These are phyloP conservation scores for Ceratobasidium sp. DNA, from an alignment of 1,284 basidiomycete genomes.

Conservation along the genomic window DNA sequence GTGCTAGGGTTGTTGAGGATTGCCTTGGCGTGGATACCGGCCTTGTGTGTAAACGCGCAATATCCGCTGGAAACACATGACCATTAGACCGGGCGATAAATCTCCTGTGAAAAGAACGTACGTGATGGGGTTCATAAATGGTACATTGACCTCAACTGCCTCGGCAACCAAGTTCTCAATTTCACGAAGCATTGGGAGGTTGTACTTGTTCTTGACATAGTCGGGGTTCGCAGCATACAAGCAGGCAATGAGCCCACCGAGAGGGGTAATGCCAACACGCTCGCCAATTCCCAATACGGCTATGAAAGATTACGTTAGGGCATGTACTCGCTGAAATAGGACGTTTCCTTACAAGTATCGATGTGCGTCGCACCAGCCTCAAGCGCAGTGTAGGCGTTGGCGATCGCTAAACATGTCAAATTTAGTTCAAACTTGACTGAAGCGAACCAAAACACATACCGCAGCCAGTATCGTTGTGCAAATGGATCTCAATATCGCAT, in stretches of 20 bases:
- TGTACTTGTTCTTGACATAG: slow-evolving; percentile 99
- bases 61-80: slow-evolving; percentile 73
- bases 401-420: slow-evolving; percentile 74
- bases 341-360: slow-evolving; percentile 80
- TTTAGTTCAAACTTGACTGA: slow-evolving; percentile 42
- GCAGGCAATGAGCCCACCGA: slow-evolving; percentile 96
- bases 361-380: slow-evolving; percentile 99
- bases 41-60: slow-evolving; percentile 99
- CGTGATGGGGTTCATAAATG: slow-evolving; percentile 96
- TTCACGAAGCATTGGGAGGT: slow-evolving; percentile 95
- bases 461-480: slow-evolving; percentile 96
- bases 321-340: slow-evolving; percentile 8
- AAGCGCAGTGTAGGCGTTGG: slow-evolving; percentile 97
- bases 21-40: slow-evolving; percentile 99
- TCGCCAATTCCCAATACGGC: slow-evolving; percentile 97
- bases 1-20: slow-evolving; percentile 99
- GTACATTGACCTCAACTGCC: slow-evolving; percentile 97
- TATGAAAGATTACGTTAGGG: slow-evolving; percentile 49
- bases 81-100: background rate
- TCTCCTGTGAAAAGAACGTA: slow-evolving; percentile 55
- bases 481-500: slow-evolving; percentile 98
- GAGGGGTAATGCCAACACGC: slow-evolving; percentile 98
- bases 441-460: slow-evolving; percentile 68
- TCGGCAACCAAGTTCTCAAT: slow-evolving; percentile 99
- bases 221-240: slow-evolving; percentile 97